These are phyloP conservation scores for Colletotrichum somersetense DNA, from an alignment of 2,329 filamentous ascomycete species.

Conservation along the genomic window DNA sequence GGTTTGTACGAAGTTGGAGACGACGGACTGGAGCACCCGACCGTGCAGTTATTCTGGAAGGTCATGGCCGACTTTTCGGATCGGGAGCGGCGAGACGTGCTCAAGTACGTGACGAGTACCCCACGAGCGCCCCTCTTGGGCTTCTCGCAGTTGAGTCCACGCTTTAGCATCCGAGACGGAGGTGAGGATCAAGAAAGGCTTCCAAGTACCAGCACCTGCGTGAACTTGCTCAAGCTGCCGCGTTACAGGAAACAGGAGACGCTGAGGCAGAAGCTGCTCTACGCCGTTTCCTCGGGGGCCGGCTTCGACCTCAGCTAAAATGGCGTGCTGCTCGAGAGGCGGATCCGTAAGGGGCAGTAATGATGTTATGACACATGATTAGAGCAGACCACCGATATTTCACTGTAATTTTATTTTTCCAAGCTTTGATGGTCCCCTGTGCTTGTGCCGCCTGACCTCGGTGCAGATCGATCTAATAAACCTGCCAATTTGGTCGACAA, in stretches of 20 bases:
- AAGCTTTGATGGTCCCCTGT: neutral
- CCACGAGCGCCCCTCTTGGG: slow-evolving; percentile 90
- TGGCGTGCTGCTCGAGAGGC: neutral
- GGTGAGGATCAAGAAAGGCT: slow-evolving; percentile 81
- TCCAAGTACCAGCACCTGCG: slow-evolving; percentile 95
- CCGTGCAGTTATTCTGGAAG: slow-evolving; percentile 89
- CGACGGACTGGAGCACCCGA: slow-evolving; percentile 87
- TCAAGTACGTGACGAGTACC: slow-evolving; percentile 96
- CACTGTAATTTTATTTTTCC: slow-evolving; percentile 18
- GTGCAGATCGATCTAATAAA: neutral
- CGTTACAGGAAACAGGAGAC: slow-evolving; percentile 76
- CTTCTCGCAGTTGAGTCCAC: slow-evolving; percentile 86
- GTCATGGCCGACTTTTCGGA: slow-evolving; percentile 84
- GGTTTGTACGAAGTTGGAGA: slow-evolving; percentile 92
- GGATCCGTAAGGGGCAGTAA: slow-evolving; percentile 1
- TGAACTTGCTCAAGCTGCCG: slow-evolving; percentile 93
- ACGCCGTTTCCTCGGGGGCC: slow-evolving; percentile 89
- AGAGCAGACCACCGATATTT: slow-evolving; percentile 10
- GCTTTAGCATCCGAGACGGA: slow-evolving; percentile 90
- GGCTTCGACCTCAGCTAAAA: slow-evolving; percentile 84
- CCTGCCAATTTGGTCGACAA: neutral
- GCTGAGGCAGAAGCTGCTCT: slow-evolving; percentile 85
- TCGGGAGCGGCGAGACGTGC: slow-evolving; percentile 82
- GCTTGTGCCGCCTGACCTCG: neutral
- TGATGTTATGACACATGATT: slow-evolving; percentile 33